Base-by-base conservation (phyloP, 768 basidiomycete species). In the Naganishia vishniacii region DNA sequence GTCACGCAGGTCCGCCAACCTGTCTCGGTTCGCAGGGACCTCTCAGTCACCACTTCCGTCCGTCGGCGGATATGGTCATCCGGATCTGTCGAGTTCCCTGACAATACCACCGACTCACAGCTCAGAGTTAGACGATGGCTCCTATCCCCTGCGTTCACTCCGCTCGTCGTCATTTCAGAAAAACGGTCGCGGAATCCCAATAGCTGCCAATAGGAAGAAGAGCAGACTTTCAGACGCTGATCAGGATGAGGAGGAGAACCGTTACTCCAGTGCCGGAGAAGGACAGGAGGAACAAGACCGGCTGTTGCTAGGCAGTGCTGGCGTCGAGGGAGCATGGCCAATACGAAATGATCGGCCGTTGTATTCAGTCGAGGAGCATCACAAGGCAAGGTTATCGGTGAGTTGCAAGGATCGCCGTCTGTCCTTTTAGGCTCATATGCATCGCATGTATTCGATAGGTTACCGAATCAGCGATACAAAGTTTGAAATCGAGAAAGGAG, bases 261-360 rank as follows among this genome's bases (percentile, higher is more conserved):
- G 11, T n/a, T 37, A 23, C n/a, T 12, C n/a, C 2, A 34, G 28
- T n/a, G 34, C 34, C 12, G 53, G 23, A 8, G 53, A 41, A 20
- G 53, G 37, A 40, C 23, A 23, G 32, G 53, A 23, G 40, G 62
- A 63, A 41, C 62, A 63, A 32, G 62, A 63, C 31, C 18, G 31
- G 9, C 41, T 63, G 40, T 29, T 63, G 23, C 25, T 49, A 23
- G 25, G 20, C n/a, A 32, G 62, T 46, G 62, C 62, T 18, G 62
- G 62, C 11, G 41, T 63, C 25, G 62, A 63, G 20, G 62, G 49
- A 44, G 62, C 62, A 44, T 63, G 62, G 62, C 34, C 48, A 4
- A 11, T 28, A 6, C 28, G 44, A 1, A 20, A n/a, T n/a, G 32
- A n/a, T 1, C 15, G 47, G 34, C n/a, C 32, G 16, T 41, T 47